Base-by-base conservation (phyloP, 1,284 basidiomycete species). In the Cerrena zonata region DNA sequence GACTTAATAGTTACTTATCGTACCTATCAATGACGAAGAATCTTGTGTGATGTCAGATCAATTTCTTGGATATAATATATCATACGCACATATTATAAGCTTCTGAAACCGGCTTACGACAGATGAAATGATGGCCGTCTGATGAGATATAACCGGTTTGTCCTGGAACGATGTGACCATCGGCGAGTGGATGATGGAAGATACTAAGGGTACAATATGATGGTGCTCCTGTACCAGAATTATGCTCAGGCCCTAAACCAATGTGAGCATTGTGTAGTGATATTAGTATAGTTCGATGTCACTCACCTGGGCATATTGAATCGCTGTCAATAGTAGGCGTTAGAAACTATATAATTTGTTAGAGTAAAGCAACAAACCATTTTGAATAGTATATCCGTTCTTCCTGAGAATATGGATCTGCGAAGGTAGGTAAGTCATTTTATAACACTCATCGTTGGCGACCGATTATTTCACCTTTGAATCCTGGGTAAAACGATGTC, bases 71-170 rank as follows among this genome's bases (percentile, higher is more conserved):
- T n/a, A n/a, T n/a, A n/a, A n/a, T n/a, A n/a, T n/a, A n/a, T n/a
- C n/a, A n/a, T n/a, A n/a, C 78, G 13, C 63, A 83, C 81, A 84
- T 74, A 55, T 84, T 81, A 58, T 78, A 82, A 0, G 78, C 69
- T 54, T 78, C 77, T 37, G 74, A 68, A 1, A 69, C 68, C 0
- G 82, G 82, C 61, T 82, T 82, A 47, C 69, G 71, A 62, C 82
- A 84, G 2, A 59, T 50, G 56, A 80, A 84, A 3, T 70, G 59
- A 56, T 80, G 78, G 0, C 79, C 79, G 46, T 84, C 80, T 22
- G 67, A 65, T 2, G 82, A 84, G 40, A 80, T 56, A 56, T 84
- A 77, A 1, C 80, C 77, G 3, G 66, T 30, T 1, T 65, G 71
- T 0, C 48, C 54, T 7, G 62, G 57, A 0, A 57, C 52, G 1